These are phyloP conservation scores for Medicago ruthenica DNA, from an alignment of 306 rosid genomes.

Conservation along the genomic window DNA sequence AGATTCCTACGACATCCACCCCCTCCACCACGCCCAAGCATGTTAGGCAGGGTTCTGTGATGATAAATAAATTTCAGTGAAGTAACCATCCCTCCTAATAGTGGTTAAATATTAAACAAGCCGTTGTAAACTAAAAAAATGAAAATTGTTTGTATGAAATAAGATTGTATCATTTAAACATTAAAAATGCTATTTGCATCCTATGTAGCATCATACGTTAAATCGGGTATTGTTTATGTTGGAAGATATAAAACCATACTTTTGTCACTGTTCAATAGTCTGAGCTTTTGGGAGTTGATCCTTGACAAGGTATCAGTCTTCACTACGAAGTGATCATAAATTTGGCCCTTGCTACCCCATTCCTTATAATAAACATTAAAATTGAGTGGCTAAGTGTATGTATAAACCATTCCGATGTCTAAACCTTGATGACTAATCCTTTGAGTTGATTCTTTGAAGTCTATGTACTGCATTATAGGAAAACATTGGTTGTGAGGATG, in stretches of 20 bases:
- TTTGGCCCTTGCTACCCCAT: not conserved
- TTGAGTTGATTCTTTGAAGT: not conserved
- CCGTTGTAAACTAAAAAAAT: not conserved
- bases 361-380: not conserved
- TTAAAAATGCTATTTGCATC: constrained; percentile 6
- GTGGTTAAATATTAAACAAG: constrained; percentile 10
- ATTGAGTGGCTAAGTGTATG: not conserved
- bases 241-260: constrained; percentile 11
- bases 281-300: constrained; percentile 12
- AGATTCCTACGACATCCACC: not conserved
- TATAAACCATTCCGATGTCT: constrained; percentile 10
- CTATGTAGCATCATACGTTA: not conserved
- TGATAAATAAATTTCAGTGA: constrained; percentile 15
- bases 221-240: not conserved
- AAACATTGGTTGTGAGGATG: not conserved
- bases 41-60: not conserved
- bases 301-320: constrained; percentile 11
- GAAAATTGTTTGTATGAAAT: constrained; percentile 8
- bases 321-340: not conserved
- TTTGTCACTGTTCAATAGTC: not conserved
- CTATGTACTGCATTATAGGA: not conserved
- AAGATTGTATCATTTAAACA: not conserved
- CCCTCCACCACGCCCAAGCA: not conserved
- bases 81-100: not conserved
- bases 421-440: not conserved